Conservation (phyloP, 805 yeast species). For the Sugiyamaella chiloensis region DNA sequence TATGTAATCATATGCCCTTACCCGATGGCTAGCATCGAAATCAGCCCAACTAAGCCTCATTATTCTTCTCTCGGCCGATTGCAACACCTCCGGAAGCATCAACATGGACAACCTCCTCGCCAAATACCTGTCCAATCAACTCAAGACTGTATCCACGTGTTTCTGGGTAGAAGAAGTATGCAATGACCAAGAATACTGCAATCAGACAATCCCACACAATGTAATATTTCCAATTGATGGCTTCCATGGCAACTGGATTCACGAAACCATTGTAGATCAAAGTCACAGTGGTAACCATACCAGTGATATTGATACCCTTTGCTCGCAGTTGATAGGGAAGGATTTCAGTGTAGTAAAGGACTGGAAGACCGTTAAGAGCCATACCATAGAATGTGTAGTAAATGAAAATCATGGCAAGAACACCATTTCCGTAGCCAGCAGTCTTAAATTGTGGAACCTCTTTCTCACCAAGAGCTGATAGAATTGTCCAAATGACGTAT, state of each 20-base stretch:
- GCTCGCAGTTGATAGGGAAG: slow-evolving; percentile 34
- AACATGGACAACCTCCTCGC: slow-evolving; percentile 23
- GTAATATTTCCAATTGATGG: slow-evolving; percentile 43
- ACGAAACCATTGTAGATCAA: slow-evolving; percentile 18
- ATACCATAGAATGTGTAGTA: slow-evolving; percentile 7
- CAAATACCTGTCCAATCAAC: slow-evolving; percentile 42
- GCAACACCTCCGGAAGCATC: not conserved
- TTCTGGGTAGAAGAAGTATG: slow-evolving; percentile 39
- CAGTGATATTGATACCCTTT: slow-evolving; percentile 31
- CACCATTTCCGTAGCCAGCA: slow-evolving; percentile 4
- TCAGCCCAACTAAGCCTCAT: no score
- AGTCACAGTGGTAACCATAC: not conserved
- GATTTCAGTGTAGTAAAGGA: slow-evolving; percentile 26
- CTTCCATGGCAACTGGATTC: slow-evolving; percentile 40
- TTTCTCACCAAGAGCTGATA: slow-evolving; percentile 46
- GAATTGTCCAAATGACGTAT: slow-evolving; percentile 39
- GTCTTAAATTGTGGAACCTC: slow-evolving; percentile 17
- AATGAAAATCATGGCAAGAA: slow-evolving; percentile 11
- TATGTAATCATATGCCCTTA: no score
- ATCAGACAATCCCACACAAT: slow-evolving; percentile 31
- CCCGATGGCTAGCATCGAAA: no score
- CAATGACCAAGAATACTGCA: slow-evolving; percentile 31
- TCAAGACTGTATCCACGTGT: slow-evolving; percentile 44
- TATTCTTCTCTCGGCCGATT: slow-evolving; percentile 1
- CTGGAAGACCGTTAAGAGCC: slow-evolving; percentile 31